phyloP scores from a whole-genome alignment of 768 basidiomycete species.

The Phlebiopsis flavidoalba region DNA sequence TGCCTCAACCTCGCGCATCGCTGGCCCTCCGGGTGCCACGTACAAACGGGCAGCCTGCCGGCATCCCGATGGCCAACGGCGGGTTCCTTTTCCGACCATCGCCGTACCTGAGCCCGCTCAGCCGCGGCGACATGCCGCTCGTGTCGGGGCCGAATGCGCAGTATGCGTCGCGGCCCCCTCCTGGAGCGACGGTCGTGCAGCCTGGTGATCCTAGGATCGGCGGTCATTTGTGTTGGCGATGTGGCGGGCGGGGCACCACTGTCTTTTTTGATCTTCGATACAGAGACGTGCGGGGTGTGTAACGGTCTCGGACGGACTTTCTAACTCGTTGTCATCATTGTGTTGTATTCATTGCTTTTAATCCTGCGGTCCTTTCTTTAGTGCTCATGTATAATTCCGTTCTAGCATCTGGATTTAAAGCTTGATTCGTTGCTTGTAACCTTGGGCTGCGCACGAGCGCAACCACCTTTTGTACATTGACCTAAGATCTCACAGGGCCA shows the following conservation, averaged over 20 bases:
- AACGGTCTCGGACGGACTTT: constrained; percentile 54
- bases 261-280: constrained; percentile 52
- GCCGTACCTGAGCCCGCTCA: constrained; percentile 14
- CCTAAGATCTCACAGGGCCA: no score
- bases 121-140: neutral
- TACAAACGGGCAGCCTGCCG: constrained; percentile 4
- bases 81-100: constrained; percentile 13
- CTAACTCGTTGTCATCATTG: neutral
- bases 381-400: neutral
- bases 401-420: neutral
- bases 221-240: constrained; percentile 60
- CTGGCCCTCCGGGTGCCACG: constrained; percentile 9
- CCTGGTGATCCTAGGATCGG: constrained; percentile 73
- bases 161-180: constrained; percentile 25
- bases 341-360: neutral
- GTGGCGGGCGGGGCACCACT: constrained; percentile 52
- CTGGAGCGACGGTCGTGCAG: constrained; percentile 40
- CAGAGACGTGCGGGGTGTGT: constrained; percentile 50
- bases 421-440: no score
- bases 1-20: neutral
- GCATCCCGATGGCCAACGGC: constrained; percentile 18
- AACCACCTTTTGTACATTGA: no score
- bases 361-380: neutral
- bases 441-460: no score
- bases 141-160: neutral